phyloP scores from a whole-genome alignment of 495 filamentous ascomycete genomes.

The Penicillium psychrofluorescens region DNA sequence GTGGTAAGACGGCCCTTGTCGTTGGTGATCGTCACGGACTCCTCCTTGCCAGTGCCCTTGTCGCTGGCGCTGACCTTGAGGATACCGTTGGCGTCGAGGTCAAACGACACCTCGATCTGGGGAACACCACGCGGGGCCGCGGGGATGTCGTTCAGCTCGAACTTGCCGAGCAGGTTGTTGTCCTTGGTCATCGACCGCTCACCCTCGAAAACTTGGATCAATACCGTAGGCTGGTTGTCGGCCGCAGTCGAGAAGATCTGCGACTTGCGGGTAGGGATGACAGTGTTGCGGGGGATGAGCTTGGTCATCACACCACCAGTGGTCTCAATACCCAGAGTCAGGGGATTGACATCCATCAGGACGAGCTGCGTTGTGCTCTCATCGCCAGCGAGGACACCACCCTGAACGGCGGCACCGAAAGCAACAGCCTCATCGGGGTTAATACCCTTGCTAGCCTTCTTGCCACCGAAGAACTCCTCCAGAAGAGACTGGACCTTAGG shows the following conservation, averaged over 20 bases:
- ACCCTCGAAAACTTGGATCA: conserved; percentile 97
- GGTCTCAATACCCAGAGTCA: conserved; percentile 97
- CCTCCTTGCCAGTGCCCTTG: conserved; percentile 94
- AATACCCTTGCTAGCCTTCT: conserved; percentile 96
- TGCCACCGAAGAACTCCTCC: conserved; percentile 91
- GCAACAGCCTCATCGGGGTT: conserved; percentile 98
- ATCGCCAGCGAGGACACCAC: conserved; percentile 88
- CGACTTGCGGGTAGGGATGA: conserved; percentile 93
- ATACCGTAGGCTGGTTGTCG: conserved; percentile 94
- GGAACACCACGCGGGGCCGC: conserved; percentile 92
- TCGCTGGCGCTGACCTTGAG: conserved; percentile 91
- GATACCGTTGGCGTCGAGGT: conserved; percentile 95
- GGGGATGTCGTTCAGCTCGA: conserved; percentile 93
- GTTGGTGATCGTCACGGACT: conserved; percentile 97
- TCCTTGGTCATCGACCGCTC: conserved; percentile 95
- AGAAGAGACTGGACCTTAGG: conserved; percentile 92
- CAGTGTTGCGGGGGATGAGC: conserved; percentile 90
- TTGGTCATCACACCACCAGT: conserved; percentile 98
- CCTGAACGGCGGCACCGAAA: conserved; percentile 95
- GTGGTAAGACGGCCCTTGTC: conserved; percentile 93
- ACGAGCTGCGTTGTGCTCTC: conserved; percentile 69
- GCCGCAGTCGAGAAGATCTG: conserved; percentile 98
- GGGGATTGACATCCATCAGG: conserved; percentile 97
- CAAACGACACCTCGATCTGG: conserved; percentile 97
- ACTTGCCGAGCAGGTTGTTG: conserved; percentile 95